A percentile compares a stretch with the other conserved stretches of the same genome.
phyloP scores from a whole-genome alignment of 2,329 filamentous ascomycete genomes.

The Colletotrichum sp. region DNA sequence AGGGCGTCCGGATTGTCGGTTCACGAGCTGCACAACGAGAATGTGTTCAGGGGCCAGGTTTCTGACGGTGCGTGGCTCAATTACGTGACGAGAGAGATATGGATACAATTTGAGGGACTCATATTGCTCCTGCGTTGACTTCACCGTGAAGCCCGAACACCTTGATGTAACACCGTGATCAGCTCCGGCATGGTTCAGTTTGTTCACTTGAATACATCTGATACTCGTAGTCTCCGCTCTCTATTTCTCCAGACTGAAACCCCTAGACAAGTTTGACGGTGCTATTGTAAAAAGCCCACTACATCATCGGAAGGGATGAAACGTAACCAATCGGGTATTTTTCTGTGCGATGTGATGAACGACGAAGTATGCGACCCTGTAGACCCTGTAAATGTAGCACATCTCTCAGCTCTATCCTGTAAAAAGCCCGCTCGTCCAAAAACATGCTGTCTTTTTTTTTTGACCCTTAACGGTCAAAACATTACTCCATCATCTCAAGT shows the following conservation, averaged over 20 bases:
- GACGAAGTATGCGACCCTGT: neutral
- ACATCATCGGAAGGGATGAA: neutral
- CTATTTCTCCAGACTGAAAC: neutral
- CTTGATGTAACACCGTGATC: neutral
- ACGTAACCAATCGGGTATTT: neutral
- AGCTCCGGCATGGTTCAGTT: neutral
- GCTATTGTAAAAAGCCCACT: neutral
- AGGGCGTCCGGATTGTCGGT: neutral
- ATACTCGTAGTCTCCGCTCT: neutral
- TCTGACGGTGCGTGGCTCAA: neutral
- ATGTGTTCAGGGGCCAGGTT: neutral
- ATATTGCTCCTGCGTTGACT: neutral
- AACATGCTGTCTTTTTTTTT: neutral
- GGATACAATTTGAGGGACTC: neutral
- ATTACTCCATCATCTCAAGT: neutral
- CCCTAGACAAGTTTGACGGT: neutral
- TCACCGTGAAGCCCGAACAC: neutral
- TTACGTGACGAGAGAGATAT: neutral
- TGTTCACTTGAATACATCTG: neutral
- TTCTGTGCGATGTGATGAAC: neutral
- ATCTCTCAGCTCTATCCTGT: neutral
- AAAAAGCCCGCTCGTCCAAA: neutral
- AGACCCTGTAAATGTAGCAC: neutral
- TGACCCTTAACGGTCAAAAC: neutral
- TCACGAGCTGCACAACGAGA: neutral